A percentile compares a stretch with the other conserved stretches of the same genome.
phyloP scores from a whole-genome alignment of 2,329 filamentous ascomycete genomes.

The Ophiostoma fasciatum region DNA sequence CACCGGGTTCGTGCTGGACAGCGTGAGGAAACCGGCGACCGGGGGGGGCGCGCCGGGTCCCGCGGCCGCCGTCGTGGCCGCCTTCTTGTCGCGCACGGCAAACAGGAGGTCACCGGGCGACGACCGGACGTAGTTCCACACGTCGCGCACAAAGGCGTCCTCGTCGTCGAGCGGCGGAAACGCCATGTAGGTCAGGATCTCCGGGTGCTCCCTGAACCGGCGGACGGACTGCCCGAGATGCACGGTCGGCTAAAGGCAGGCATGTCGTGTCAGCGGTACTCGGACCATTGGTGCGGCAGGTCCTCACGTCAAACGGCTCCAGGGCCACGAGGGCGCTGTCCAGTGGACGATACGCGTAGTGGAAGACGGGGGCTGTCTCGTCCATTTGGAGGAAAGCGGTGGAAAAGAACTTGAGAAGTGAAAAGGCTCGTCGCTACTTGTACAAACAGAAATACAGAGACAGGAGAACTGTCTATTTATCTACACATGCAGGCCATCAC shows the following conservation, averaged over 20 bases:
- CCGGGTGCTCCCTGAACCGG: background rate
- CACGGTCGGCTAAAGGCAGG: background rate
- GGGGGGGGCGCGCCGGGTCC: background rate
- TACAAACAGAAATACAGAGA: too few species aligned
- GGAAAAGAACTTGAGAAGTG: too few species aligned
- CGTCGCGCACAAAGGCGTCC: background rate
- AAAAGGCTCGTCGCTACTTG: too few species aligned
- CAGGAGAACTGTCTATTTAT: too few species aligned
- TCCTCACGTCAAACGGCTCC: constrained; percentile 4
- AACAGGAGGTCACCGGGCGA: constrained; percentile 1
- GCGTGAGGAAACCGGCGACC: constrained; percentile 1
- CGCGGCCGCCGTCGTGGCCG: background rate
- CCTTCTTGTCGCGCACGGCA: constrained; percentile 1
- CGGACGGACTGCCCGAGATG: constrained; percentile 1
- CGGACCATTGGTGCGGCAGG: background rate
- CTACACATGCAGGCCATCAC: too few species aligned
- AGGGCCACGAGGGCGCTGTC: too few species aligned
- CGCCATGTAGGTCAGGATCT: constrained; percentile 2
- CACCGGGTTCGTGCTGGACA: constrained; percentile 1
- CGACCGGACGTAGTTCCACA: background rate
- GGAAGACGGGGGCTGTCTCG: too few species aligned
- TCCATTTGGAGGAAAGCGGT: too few species aligned
- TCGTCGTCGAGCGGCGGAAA: constrained; percentile 3
- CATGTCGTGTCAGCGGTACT: too few species aligned
- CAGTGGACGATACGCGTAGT: too few species aligned